Evolutionary conservation across 352 stramenopile species (phyloP), one percentile per base, ranked within the genome.

Genomic region (Sclerospora graminicola): DNA sequence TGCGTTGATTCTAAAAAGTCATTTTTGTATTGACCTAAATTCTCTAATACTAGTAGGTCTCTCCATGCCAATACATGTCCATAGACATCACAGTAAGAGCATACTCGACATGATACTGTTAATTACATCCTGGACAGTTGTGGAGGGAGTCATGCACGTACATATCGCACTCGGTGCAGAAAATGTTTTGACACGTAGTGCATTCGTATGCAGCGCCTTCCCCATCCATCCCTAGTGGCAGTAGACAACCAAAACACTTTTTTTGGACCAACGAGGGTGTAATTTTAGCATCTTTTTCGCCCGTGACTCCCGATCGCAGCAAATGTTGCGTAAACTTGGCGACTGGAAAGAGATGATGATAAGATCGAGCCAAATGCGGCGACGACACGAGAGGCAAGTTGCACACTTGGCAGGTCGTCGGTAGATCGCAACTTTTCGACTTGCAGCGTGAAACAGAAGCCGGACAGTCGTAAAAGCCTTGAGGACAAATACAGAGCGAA

Each of bases 271-370:
- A 45, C 7, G 43, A 26, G 5, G 53, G 42, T 2, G 45, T 48
- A 7, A 42, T 21, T 31, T 57, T 48, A 5, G 31, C 43, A 36
- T 34, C 44, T 7, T 66, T 57, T 35, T 60, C 52, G 14, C 43
- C 57, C 4, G 27, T 31, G 26, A 44, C 31, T 9, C 39, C 34
- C 29, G 48, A 82, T 8, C 52, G 38, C 28, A 84, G 36, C 11
- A 65, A 57, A 8, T 60, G 72, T 60, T 95, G 89, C 10, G 81
- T 56, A 66, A 98, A 99, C 35, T 92, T 93, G 38, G 79, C 69
- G 7, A 99, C 88, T 2, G 95, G 95, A 56, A 99, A 99, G 40
- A 99, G 77, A 66, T 99, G 96, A 63, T 99, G 96, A 71, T 98
- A 98, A 5, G 88, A 97, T 15, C 95, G 74, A 47, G 95, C 94